These are phyloP conservation scores for Echria macrotheca DNA, from an alignment of 495 filamentous ascomycete genomes.

Conservation along the genomic window DNA sequence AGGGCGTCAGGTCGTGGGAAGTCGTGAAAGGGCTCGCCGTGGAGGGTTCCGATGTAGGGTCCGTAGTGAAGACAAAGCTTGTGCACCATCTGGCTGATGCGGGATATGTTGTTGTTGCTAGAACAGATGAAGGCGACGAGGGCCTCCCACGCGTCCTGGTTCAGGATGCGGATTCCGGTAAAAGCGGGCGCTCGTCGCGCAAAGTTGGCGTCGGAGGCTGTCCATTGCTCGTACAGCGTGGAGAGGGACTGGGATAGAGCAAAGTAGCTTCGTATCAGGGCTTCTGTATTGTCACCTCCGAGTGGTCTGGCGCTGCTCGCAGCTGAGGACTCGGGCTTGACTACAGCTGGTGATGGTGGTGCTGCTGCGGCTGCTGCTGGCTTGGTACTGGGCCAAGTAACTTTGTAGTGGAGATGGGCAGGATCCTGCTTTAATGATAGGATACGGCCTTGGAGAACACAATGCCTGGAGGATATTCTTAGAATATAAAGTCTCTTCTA, in stretches of 20 bases:
- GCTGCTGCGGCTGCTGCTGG: too few species aligned
- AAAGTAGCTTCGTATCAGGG: conserved; percentile 72
- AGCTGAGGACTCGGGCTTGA: conserved; percentile 9
- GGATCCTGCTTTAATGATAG: conserved; percentile 80
- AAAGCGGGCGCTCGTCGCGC: conserved; percentile 80
- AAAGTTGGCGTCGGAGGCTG: conserved; percentile 80
- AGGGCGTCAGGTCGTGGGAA: conserved; percentile 75
- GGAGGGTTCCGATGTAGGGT: conserved; percentile 63
- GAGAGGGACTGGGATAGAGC: conserved; percentile 70
- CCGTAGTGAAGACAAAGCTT: conserved; percentile 89
- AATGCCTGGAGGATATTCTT: conserved; percentile 49
- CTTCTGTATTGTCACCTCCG: conserved; percentile 56
- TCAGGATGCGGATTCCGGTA: conserved; percentile 86
- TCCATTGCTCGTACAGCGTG: conserved; percentile 82
- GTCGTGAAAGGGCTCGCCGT: conserved; percentile 71
- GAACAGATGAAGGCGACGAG: conserved; percentile 94
- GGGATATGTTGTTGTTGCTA: conserved; percentile 95
- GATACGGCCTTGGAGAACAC: conserved; percentile 77
- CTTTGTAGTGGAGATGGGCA: conserved; percentile 72
- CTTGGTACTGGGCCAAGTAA: conserved; percentile 57
- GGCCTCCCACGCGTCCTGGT: conserved; percentile 95
- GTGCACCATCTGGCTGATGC: conserved; percentile 93
- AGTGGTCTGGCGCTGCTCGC: too few species aligned
- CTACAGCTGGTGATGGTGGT: too few species aligned
- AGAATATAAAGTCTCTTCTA: not conserved